Base-by-base conservation (phyloP, 208 protist species). In the Leishmania lainsoni region DNA sequence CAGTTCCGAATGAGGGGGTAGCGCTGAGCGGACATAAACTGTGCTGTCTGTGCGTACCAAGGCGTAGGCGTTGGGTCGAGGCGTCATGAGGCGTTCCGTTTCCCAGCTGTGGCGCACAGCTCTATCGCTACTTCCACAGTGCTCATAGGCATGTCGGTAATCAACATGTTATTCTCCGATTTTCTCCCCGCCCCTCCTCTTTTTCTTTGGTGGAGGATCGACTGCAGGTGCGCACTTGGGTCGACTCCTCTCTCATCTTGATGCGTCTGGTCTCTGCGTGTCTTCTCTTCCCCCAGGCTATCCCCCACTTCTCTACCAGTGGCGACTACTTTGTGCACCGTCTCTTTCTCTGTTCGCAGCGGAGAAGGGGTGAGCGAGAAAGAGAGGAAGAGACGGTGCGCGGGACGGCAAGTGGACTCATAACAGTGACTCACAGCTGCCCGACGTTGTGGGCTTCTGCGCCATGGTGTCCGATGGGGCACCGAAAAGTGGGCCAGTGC, bases 381-480 rank as follows among this genome's bases (percentile, higher is more conserved):
- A 45, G 42, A 45, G 42, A 45, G n/a, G n/a, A n/a, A n/a, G 42
- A 45, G 6, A 6, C 42, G 6, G 42, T 45, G 42, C 42, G 42
- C 42, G 42, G 42, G 26, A 51, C 35, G 69, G 12, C 3, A 4
- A 73, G 69, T 22, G 29, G 69, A 73, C 39, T 20, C 3, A 54
- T 10, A 54, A 32, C 5, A n/a, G 42, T 29, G 66, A 26, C 6
- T 12, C 32, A 16, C 69, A 73, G 10, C 45, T 6, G 26, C 69
- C 32, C 45, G 42, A 54, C 45, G 8, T 73, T 26, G 29, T 51
- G 48, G 5, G 39, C 45, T 73, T 54, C 69, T 29, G 35, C 42
- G 71, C 45, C 5, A 85, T 85, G 81, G 76, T 76, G 3, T 81
- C 42, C 4, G 76, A 78, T 10, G 75, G 71, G 51, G 81, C n/a